Conservation (phyloP, 257 asterid species). For the Plectranthus barbatus region DNA sequence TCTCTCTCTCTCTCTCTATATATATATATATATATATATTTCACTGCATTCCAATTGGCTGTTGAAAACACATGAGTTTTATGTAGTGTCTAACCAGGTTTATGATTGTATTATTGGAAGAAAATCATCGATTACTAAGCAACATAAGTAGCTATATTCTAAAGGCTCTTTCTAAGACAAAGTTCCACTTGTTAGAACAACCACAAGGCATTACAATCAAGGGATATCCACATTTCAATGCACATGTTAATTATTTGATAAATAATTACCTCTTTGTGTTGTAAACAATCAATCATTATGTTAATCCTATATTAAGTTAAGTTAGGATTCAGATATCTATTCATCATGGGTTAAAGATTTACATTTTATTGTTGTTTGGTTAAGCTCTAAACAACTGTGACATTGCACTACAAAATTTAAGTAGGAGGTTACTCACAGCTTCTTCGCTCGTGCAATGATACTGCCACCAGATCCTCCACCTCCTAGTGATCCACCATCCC, state of each 20-base stretch:
- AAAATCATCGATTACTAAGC: background rate
- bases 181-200: background rate
- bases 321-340: background rate
- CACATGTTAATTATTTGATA: background rate
- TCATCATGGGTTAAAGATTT: background rate
- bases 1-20: too few relatives aligned
- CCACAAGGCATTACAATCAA: background rate
- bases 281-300: background rate
- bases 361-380: background rate
- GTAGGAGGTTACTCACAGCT: constrained; percentile 66
- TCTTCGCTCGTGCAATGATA: constrained; percentile 50
- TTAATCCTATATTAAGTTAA: background rate
- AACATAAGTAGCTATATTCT: background rate
- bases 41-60: too few relatives aligned
- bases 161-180: background rate
- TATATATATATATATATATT: too few relatives aligned
- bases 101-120: background rate
- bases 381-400: background rate
- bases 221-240: background rate
- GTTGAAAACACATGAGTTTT: too few relatives aligned
- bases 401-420: constrained; percentile 14
- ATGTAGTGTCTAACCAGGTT: too few relatives aligned
- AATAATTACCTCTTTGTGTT: background rate
- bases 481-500: constrained; percentile 79
- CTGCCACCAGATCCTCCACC: constrained; percentile 99